phyloP scores from a whole-genome alignment of 2,329 filamentous ascomycete genomes.

The Colletotrichum gigasporum region DNA sequence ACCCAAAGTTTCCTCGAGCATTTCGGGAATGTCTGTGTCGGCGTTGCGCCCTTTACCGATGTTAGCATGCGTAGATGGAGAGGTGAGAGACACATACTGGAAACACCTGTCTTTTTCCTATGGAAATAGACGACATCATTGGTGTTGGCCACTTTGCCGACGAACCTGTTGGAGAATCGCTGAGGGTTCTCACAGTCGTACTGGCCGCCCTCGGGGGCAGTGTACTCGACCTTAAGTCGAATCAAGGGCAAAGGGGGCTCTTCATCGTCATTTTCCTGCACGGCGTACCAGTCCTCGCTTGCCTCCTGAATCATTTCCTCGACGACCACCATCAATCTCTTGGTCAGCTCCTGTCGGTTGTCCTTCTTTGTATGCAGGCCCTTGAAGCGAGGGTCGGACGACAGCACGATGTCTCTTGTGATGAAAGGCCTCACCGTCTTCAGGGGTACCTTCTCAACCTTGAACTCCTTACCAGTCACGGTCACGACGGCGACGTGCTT shows the following conservation, averaged over 20 bases:
- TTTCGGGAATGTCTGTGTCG: conserved; percentile 69
- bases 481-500: conserved; percentile 92
- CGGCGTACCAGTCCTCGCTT: conserved; percentile 79
- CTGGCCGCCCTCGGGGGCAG: conserved; percentile 82
- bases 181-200: conserved; percentile 97
- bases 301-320: conserved; percentile 90
- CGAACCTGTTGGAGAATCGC: conserved; percentile 92
- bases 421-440: conserved; percentile 93
- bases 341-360: conserved; percentile 83
- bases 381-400: conserved; percentile 79
- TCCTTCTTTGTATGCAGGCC: conserved; percentile 83
- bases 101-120: conserved; percentile 77
- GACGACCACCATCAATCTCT: conserved; percentile 79
- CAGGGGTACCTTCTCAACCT: conserved; percentile 80
- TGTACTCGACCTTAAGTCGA: conserved; percentile 89
- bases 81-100: conserved; percentile 47
- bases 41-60: conserved; percentile 48
- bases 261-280: conserved; percentile 73
- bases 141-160: conserved; percentile 89
- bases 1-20: conserved; percentile 68
- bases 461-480: conserved; percentile 84
- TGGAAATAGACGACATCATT: conserved; percentile 96
- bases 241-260: conserved; percentile 82
- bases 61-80: neutral
- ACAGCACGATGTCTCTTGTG: conserved; percentile 81